Conservation (phyloP, 225 moss, liverwort and hornwort species). For the Physcomitrellopsis africana region DNA sequence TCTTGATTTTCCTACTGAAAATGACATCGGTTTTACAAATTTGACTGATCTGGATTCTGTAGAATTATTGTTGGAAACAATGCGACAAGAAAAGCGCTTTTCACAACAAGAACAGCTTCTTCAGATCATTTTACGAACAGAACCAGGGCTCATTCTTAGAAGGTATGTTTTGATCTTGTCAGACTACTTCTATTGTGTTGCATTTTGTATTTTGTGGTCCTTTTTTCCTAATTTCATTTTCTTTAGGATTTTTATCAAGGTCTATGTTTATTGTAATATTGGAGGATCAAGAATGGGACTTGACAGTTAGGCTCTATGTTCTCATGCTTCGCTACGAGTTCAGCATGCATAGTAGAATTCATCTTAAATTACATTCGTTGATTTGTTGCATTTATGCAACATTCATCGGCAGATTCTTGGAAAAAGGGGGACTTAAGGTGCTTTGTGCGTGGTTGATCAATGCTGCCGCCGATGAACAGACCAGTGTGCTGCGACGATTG, state of each 20-base stretch:
- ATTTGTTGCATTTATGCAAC: conserved; percentile 28
- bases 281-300: conserved; percentile 1
- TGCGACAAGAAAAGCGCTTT: conserved; percentile 64
- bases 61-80: conserved; percentile 67
- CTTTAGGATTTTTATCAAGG: not conserved
- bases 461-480: conserved; percentile 84
- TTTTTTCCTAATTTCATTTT: conserved; percentile 1
- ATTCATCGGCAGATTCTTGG: conserved; percentile 72
- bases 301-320: conserved; percentile 13
- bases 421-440: conserved; percentile 88
- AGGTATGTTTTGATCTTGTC: conserved; percentile 45
- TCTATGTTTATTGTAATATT: conserved; percentile 11
- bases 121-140: conserved; percentile 77
- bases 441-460: conserved; percentile 75
- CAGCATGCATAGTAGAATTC: conserved; percentile 4
- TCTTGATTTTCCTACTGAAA: conserved; percentile 37
- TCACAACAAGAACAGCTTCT: conserved; percentile 68
- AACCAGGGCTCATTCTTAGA: conserved; percentile 66
- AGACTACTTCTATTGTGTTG: not conserved
- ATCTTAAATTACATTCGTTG: conserved; percentile 30
- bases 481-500: conserved; percentile 68
- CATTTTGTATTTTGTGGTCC: conserved; percentile 2
- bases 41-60: conserved; percentile 76
- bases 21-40: conserved; percentile 65
- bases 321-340: conserved; percentile 16